Evolutionary conservation across 1,284 basidiomycete genomes (phyloP).

Genomic region (Lentinula novae-zelandiae): DNA sequence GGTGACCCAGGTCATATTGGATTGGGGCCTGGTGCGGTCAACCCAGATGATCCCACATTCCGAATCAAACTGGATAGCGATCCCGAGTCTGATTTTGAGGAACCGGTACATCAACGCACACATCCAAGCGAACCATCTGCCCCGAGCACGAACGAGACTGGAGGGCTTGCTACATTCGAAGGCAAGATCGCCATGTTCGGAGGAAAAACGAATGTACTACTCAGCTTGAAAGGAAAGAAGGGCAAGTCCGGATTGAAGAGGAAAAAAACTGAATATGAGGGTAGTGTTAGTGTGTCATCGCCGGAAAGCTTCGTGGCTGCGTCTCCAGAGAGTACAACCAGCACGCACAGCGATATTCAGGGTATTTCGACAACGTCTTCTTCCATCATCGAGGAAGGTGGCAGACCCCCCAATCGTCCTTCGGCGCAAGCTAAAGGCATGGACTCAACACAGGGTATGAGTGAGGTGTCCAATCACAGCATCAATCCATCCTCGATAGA

Average conservation of each 20-base stretch:
- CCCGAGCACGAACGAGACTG: background rate
- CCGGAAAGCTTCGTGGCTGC: background rate
- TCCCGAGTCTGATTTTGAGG: slow-evolving; percentile 1
- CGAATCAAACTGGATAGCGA: background rate
- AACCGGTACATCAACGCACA: background rate
- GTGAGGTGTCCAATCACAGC: background rate
- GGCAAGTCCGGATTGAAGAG: background rate
- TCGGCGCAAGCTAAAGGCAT: background rate
- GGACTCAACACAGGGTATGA: background rate
- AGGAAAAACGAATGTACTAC: slow-evolving; percentile 34
- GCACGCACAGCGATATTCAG: background rate
- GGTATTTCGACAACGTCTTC: background rate
- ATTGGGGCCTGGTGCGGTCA: background rate
- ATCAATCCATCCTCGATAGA: background rate
- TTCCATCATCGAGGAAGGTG: background rate
- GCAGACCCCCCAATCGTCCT: background rate
- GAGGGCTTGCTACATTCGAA: slow-evolving; percentile 26
- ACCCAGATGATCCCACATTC: background rate
- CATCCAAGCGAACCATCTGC: slow-evolving; percentile 4
- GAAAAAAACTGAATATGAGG: slow-evolving; percentile 13
- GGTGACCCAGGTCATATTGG: background rate
- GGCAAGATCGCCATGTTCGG: slow-evolving; percentile 56
- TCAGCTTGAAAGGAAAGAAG: slow-evolving; percentile 15
- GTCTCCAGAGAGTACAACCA: slow-evolving; percentile 3
- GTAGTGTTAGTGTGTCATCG: background rate